phyloP scores from a whole-genome alignment of 164 flowering plant species.

The Vitis rupestris region DNA sequence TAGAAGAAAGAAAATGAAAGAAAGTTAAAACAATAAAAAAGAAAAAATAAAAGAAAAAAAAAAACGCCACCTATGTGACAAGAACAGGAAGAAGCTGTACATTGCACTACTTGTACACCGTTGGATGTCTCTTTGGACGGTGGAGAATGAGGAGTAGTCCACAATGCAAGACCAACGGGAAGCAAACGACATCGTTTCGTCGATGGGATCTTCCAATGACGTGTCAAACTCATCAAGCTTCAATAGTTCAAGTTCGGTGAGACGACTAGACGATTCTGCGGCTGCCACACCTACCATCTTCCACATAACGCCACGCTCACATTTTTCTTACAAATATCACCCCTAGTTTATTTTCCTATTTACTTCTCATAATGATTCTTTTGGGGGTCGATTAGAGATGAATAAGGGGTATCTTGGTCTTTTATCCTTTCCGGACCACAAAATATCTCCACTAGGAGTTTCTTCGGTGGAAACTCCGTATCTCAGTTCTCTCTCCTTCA shows the following conservation, averaged over 20 bases:
- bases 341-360: too few species aligned
- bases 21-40: too few species aligned
- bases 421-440: slow-evolving; percentile 5
- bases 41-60: too few species aligned
- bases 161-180: neutral
- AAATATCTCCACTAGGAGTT: slow-evolving; percentile 12
- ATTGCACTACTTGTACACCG: neutral
- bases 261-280: slow-evolving; percentile 4
- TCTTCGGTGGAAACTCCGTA: neutral
- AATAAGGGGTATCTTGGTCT: too few species aligned
- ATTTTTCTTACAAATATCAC: neutral
- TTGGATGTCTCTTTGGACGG: neutral
- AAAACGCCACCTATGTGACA: too few species aligned
- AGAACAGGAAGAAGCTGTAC: too few species aligned
- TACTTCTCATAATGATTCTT: too few species aligned
- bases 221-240: slow-evolving; percentile 5
- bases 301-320: slow-evolving; percentile 18
- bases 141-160: neutral
- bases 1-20: too few species aligned
- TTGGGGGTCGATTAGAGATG: too few species aligned
- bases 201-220: neutral
- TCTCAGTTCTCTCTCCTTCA: slow-evolving; percentile 6
- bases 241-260: slow-evolving; percentile 5
- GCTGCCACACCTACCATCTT: slow-evolving; percentile 6
- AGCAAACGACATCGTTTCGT: slow-evolving; percentile 10